Percentiles rank a stretch among this genome's conserved stretches.
These are phyloP conservation scores for Aspergillus sp. DNA, from an alignment of 2,329 filamentous ascomycete species.

Conservation along the genomic window DNA sequence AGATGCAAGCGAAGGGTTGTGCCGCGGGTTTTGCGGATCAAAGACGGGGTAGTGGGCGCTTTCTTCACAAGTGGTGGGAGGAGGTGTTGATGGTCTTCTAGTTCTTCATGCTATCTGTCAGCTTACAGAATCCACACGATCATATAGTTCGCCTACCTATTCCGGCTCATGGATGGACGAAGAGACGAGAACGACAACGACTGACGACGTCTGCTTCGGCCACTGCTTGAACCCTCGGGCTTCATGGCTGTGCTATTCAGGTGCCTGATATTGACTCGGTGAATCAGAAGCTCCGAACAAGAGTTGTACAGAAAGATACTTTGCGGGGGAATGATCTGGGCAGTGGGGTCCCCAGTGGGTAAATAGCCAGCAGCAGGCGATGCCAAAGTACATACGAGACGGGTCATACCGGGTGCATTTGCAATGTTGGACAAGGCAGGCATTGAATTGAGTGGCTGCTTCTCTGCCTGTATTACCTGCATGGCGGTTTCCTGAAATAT, in stretches of 20 bases:
- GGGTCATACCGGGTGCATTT: constrained; percentile 1
- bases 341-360: neutral
- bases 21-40: constrained; percentile 37
- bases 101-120: constrained; percentile 10
- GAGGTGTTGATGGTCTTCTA: constrained; percentile 10
- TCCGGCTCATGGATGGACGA: constrained; percentile 18
- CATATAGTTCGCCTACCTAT: constrained; percentile 21
- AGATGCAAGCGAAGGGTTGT: constrained; percentile 30
- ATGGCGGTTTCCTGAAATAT: neutral
- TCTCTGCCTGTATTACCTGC: constrained; percentile 13
- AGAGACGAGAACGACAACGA: constrained; percentile 25
- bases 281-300: neutral
- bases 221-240: constrained; percentile 3
- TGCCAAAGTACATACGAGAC: neutral
- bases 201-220: constrained; percentile 14
- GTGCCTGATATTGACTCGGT: neutral
- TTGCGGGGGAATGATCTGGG: neutral
- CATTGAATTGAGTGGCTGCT: constrained; percentile 8
- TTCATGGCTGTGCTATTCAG: constrained; percentile 1
- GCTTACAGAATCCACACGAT: neutral
- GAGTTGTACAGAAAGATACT: neutral
- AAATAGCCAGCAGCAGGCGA: neutral
- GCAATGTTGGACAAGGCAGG: constrained; percentile 23
- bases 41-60: constrained; percentile 39
- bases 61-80: constrained; percentile 33